Conservation (phyloP, 345 rosid genomes). For the Gossypium thurberi region DNA sequence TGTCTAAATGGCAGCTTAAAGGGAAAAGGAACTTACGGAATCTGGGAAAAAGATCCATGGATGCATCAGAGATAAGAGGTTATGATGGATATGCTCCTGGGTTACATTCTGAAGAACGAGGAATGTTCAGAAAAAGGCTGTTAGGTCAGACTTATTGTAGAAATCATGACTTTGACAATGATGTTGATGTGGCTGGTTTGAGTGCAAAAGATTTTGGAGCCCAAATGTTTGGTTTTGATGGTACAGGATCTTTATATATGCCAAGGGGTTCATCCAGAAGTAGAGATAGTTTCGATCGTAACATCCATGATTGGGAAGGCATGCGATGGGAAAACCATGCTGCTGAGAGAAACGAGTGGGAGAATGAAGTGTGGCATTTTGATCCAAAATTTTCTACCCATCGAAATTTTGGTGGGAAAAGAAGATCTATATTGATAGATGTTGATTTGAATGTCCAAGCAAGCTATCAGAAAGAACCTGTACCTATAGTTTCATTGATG, state of each 20-base stretch:
- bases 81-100: conserved; percentile 31
- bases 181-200: conserved; percentile 39
- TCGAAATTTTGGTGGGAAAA: conserved; percentile 37
- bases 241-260: conserved; percentile 35
- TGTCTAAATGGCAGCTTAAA: conserved; percentile 75
- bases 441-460: conserved; percentile 89
- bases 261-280: conserved; percentile 35
- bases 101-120: conserved; percentile 35
- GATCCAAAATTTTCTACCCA: conserved; percentile 33
- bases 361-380: conserved; percentile 29
- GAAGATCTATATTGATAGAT: conserved; percentile 50
- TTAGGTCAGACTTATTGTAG: conserved; percentile 31
- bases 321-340: conserved; percentile 43
- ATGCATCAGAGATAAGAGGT: conserved; percentile 23
- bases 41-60: conserved; percentile 43
- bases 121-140: conserved; percentile 37
- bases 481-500: conserved; percentile 74
- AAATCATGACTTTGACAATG: conserved; percentile 32
- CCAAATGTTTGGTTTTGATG: conserved; percentile 31
- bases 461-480: conserved; percentile 64
- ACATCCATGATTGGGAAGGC: conserved; percentile 52
- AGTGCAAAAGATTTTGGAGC: conserved; percentile 34
- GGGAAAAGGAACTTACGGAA: conserved; percentile 80
- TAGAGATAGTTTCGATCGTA: conserved; percentile 30
- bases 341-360: conserved; percentile 34